These are phyloP conservation scores for Leishmania braziliensis DNA, from an alignment of 208 protist genomes.

Conservation along the genomic window DNA sequence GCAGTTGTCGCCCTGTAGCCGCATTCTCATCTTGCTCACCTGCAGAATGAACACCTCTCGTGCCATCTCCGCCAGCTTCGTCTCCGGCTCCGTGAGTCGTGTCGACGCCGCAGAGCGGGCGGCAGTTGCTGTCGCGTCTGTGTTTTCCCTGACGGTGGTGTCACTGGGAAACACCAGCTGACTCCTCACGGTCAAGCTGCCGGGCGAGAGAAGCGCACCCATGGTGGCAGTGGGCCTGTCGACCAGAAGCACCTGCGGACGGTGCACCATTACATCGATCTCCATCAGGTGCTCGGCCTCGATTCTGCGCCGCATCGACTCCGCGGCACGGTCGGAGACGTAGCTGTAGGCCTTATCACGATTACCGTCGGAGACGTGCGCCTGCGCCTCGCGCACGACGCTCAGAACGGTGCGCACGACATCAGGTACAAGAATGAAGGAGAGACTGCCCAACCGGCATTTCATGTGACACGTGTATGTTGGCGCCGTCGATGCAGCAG, in stretches of 20 bases:
- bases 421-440: conserved; percentile 65
- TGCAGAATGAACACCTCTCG: conserved; percentile 38
- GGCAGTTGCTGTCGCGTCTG: not conserved
- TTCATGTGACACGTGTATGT: conserved; percentile 52
- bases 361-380: conserved; percentile 70
- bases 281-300: conserved; percentile 48
- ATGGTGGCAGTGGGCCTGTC: conserved; percentile 38
- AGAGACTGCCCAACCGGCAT: conserved; percentile 53
- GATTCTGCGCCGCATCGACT: conserved; percentile 33
- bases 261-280: conserved; percentile 63
- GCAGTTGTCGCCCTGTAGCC: conserved; percentile 33
- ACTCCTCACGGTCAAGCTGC: conserved; percentile 58
- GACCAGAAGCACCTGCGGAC: conserved; percentile 60
- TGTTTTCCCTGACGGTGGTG: not conserved
- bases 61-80: not conserved
- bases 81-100: conserved; percentile 5
- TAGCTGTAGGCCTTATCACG: conserved; percentile 72
- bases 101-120: not conserved
- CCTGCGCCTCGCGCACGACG: conserved; percentile 46
- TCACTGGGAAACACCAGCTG: conserved; percentile 29
- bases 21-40: conserved; percentile 35
- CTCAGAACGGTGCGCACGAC: conserved; percentile 50
- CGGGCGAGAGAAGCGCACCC: conserved; percentile 61
- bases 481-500: not conserved
- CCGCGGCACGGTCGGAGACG: conserved; percentile 51